Percentiles rank a stretch among this genome's conserved stretches.
phyloP scores from a whole-genome alignment of 805 yeast species.

The Spathaspora gorwiae region DNA sequence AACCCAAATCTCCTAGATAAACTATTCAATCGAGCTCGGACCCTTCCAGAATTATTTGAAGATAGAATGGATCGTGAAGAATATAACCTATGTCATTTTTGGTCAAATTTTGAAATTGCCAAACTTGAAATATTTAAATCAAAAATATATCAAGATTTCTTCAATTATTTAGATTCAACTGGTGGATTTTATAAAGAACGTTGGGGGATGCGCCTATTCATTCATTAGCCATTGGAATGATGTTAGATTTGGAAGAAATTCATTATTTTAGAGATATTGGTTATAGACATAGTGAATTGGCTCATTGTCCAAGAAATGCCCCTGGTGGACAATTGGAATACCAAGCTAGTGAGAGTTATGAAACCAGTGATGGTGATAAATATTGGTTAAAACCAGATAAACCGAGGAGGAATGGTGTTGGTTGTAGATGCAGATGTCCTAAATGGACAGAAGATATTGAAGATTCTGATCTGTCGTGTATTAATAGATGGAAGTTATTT shows the following conservation, averaged over 20 bases:
- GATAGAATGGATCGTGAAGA: constrained; percentile 64
- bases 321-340: constrained; percentile 49
- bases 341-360: constrained; percentile 25
- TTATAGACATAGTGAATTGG: constrained; percentile 72
- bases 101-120: constrained; percentile 94
- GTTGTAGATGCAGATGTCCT: constrained; percentile 87
- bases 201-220: constrained; percentile 99
- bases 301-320: constrained; percentile 74
- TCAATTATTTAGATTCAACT: constrained; percentile 58
- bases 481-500: constrained; percentile 45
- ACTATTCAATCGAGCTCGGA: constrained; percentile 35
- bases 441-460: constrained; percentile 46
- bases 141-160: constrained; percentile 60
- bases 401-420: constrained; percentile 49
- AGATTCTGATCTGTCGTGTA: constrained; percentile 49
- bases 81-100: constrained; percentile 80
- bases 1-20: constrained; percentile 29
- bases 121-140: constrained; percentile 69
- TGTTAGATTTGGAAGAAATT: constrained; percentile 61
- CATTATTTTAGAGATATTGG: constrained; percentile 95
- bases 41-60: constrained; percentile 28
- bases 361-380: constrained; percentile 21
- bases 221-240: constrained; percentile 77
- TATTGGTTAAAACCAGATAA: constrained; percentile 26
- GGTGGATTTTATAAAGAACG: constrained; percentile 89